Evolutionary conservation across 2,329 filamentous ascomycete species (phyloP), one percentile per base, ranked within the genome.

Genomic region (Cercospora nicotianae): DNA sequence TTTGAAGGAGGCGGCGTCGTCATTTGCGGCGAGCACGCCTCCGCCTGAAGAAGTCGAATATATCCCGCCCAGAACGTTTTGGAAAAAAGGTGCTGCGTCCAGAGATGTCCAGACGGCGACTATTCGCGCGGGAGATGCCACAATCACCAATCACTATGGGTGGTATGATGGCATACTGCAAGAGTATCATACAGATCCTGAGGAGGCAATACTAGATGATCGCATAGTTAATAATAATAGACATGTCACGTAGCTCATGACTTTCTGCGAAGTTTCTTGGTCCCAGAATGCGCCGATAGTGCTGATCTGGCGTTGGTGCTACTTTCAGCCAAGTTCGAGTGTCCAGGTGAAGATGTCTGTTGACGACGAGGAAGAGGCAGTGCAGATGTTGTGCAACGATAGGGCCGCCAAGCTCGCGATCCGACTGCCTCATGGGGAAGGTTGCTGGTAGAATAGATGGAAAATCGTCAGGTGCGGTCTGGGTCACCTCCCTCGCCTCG

Each of bases 111-210:
- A 5, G 13, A 13, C 20, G 62, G 51, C 28, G n/a, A 12, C 48
- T 1, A 51, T 58, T 7, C 31, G 31, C 12, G 48, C 53, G 31
- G 45, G 62, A 30, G 64, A 67, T 33, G 68, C 63, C 8, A 55
- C 73, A 31, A 63, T 72, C 42, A 74, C 70, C 1, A 63, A n/a
- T 20, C 74, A 72, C 60, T 75, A 75, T 63, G 72, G 65, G 4
- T 75, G 74, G 39, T 75, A 73, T 45, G 71, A 74, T 60, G 70
- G 64, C 12, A 55, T 75, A 0, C 51, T 72, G 64, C 55, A 62
- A 8, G 70, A 72, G 20, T 73, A 74, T 63, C 16, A 59, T 20
- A 18, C 10, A 13, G 62, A 31, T 31, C 51, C 36, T 16, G 33
- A 42, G 33, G 31, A 30, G 1, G n/a, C 23, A 16, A 10, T 42